phyloP scores from a whole-genome alignment of 2,329 filamentous ascomycete genomes.

The Alternaria ventricosa region DNA sequence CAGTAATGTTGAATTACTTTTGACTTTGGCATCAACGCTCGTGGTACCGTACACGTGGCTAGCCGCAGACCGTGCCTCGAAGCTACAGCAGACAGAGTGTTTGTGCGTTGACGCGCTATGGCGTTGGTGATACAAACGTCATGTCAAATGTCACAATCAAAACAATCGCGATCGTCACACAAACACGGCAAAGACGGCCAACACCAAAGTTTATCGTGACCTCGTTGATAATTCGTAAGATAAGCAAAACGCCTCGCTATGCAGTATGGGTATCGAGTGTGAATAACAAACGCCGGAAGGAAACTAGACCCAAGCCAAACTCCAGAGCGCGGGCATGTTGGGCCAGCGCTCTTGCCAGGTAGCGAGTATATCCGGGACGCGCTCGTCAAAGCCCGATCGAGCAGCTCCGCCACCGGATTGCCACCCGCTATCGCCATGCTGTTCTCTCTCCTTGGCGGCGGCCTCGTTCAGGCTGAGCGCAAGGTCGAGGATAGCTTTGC shows the following conservation, averaged over 20 bases:
- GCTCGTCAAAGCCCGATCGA: conserved; percentile 84
- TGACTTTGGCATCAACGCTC: not conserved
- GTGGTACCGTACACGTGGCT: conserved; percentile 15
- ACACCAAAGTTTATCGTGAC: not conserved
- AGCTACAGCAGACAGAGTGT: conserved; percentile 2
- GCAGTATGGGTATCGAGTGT: conserved; percentile 29
- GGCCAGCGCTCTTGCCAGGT: conserved; percentile 97
- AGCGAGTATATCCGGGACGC: conserved; percentile 88
- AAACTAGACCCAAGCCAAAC: conserved; percentile 83
- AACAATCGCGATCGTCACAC: not conserved
- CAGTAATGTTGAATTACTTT: not conserved
- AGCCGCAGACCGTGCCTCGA: conserved; percentile 9
- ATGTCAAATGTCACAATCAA: conserved; percentile 1
- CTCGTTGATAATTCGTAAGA: not conserved
- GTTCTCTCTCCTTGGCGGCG: conserved; percentile 76
- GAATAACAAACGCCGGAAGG: conserved; percentile 8
- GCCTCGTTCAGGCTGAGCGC: conserved; percentile 83
- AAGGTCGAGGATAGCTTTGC: conserved; percentile 88
- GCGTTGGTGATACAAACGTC: not conserved
- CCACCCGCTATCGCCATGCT: conserved; percentile 69
- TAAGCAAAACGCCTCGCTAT: conserved; percentile 30
- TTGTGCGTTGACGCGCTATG: not conserved
- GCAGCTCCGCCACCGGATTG: conserved; percentile 65
- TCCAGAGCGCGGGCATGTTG: conserved; percentile 89
- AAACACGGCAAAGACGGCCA: not conserved